A percentile compares a stretch with the other conserved stretches of the same genome.
These are phyloP conservation scores for Tolypocladium ophioglossoides DNA, from an alignment of 2,329 filamentous ascomycete genomes.

Conservation along the genomic window DNA sequence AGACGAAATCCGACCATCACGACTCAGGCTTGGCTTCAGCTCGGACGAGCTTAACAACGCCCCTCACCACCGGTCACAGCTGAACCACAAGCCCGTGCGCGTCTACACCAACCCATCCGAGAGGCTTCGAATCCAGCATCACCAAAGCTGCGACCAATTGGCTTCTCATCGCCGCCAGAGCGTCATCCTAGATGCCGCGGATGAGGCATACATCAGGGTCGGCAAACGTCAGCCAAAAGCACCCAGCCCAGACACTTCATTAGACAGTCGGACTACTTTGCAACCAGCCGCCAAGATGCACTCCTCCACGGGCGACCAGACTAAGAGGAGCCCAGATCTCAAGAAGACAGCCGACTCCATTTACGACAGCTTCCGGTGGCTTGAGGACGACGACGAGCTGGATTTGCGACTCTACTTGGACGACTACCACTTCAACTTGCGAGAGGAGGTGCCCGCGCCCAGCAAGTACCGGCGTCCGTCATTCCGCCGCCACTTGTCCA, in stretches of 20 bases:
- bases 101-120: background rate
- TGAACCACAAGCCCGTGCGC: background rate
- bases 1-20: slow-evolving; percentile 2
- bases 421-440: slow-evolving; percentile 57
- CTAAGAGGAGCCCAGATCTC: slow-evolving; percentile 6
- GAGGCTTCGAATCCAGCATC: slow-evolving; percentile 46
- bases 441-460: slow-evolving; percentile 34
- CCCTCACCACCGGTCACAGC: slow-evolving; percentile 2
- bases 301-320: slow-evolving; percentile 9
- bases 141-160: slow-evolving; percentile 56
- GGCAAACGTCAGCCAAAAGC: slow-evolving; percentile 15
- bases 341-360: slow-evolving; percentile 38
- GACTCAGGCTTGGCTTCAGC: slow-evolving; percentile 4
- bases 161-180: slow-evolving; percentile 32
- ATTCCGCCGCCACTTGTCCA: slow-evolving; percentile 62
- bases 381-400: slow-evolving; percentile 62
- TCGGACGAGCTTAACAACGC: slow-evolving; percentile 8
- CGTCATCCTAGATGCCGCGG: slow-evolving; percentile 23
- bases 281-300: slow-evolving; percentile 12
- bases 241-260: background rate
- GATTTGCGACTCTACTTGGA: slow-evolving; percentile 58
- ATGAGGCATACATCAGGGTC: slow-evolving; percentile 14
- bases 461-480: slow-evolving; percentile 43
- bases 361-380: slow-evolving; percentile 60
- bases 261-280: background rate